Evolutionary conservation across 2,329 filamentous ascomycete species (phyloP).

Genomic region (Ceratocystis eucalypticola): DNA sequence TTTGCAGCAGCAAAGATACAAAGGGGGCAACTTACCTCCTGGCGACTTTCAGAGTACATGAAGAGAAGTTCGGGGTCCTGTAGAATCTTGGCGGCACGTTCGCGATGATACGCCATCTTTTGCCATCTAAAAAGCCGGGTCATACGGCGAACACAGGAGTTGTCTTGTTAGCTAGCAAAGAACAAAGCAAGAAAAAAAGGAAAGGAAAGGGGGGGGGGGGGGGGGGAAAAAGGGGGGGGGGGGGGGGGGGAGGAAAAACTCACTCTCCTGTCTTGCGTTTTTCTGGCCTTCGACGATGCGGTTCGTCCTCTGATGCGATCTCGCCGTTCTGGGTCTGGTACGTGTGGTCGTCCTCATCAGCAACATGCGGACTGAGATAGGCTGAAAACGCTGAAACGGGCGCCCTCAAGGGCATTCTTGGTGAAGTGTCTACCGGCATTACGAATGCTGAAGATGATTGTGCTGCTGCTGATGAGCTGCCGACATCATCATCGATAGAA

Average conservation of each 20-base stretch:
- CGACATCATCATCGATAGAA: neutral
- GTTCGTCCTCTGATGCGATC: too few relatives aligned
- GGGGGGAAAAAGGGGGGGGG: neutral
- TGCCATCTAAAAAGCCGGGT: neutral
- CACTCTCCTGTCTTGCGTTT: too few relatives aligned
- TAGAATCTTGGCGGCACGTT: conserved; percentile 30
- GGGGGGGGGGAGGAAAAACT: neutral
- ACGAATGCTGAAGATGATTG: too few relatives aligned
- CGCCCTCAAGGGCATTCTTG: too few relatives aligned
- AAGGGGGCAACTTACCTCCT: conserved; percentile 34
- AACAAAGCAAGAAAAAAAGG: neutral
- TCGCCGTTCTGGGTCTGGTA: too few relatives aligned
- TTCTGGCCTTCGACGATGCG: too few relatives aligned
- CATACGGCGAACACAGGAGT: neutral
- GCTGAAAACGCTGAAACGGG: too few relatives aligned
- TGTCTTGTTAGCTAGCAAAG: neutral
- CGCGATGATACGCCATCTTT: neutral
- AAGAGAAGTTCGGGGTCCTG: conserved; percentile 45
- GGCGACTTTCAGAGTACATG: conserved; percentile 42
- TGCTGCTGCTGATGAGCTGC: too few relatives aligned
- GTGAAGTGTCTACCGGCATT: too few relatives aligned
- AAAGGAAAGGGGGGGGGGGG: too few relatives aligned
- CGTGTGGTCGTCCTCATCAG: too few relatives aligned
- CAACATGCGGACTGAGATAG: too few relatives aligned
- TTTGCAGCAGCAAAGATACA: neutral